Evolutionary conservation across 176 grass and related monocot genomes (phyloP).

Genomic region (Otatea glauca): DNA sequence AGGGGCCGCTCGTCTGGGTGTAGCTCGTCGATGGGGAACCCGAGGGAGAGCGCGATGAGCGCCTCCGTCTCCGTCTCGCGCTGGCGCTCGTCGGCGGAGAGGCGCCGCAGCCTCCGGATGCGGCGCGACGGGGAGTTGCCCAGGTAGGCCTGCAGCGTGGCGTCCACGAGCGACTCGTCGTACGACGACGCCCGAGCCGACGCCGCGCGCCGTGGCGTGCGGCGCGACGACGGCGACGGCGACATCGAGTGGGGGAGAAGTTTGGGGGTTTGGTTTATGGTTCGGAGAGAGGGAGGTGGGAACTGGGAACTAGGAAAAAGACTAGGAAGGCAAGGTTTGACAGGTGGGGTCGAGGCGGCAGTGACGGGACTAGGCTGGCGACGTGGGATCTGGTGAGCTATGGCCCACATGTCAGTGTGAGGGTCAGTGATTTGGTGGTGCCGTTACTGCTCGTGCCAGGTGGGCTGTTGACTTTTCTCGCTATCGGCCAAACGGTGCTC

Average conservation of each 20-base stretch:
- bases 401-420: neutral
- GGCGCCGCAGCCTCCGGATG: slow-evolving; percentile 55
- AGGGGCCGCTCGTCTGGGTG: slow-evolving; percentile 59
- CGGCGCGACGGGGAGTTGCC: slow-evolving; percentile 55
- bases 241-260: neutral
- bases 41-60: slow-evolving; percentile 81
- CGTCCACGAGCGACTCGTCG: slow-evolving; percentile 80
- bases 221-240: slow-evolving; percentile 19
- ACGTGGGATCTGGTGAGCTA: neutral
- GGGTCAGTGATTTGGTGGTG: neutral
- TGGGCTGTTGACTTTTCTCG: neutral
- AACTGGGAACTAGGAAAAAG: neutral
- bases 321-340: neutral
- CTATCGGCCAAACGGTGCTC: too few relatives aligned
- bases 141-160: slow-evolving; percentile 61
- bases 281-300: neutral
- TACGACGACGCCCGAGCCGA: slow-evolving; percentile 50
- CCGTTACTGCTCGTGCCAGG: neutral
- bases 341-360: neutral
- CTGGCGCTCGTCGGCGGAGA: slow-evolving; percentile 70
- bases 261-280: neutral
- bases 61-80: slow-evolving; percentile 92
- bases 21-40: slow-evolving; percentile 79
- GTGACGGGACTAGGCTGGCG: neutral
- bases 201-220: slow-evolving; percentile 47